Conservation (phyloP, 768 basidiomycete species). For the Lentinula boryana region DNA sequence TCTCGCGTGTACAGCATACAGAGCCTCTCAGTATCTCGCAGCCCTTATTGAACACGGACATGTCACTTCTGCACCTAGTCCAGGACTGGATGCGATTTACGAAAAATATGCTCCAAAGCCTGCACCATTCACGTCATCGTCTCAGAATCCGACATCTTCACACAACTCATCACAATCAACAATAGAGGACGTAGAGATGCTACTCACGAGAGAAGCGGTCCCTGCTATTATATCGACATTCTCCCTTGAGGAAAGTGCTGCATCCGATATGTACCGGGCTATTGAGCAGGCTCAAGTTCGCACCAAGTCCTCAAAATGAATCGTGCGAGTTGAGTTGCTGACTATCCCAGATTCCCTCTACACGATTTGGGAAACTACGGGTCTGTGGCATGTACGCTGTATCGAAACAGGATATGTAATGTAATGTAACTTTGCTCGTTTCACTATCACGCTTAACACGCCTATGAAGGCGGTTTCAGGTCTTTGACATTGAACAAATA, state of each 20-base stretch:
- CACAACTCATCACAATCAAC: background rate
- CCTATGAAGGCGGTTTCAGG: background rate
- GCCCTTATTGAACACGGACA: slow-evolving; percentile 48
- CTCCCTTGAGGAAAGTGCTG: slow-evolving; percentile 35
- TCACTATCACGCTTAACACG: background rate
- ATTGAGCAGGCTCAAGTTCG: slow-evolving; percentile 44
- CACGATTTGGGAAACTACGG: background rate
- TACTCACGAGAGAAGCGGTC: slow-evolving; percentile 50
- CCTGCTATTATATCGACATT: slow-evolving; percentile 44
- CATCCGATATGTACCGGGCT: slow-evolving; percentile 54
- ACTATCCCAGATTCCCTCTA: background rate
- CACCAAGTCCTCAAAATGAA: background rate
- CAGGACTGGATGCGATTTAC: slow-evolving; percentile 56
- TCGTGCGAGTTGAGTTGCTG: background rate
- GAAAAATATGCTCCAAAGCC: slow-evolving; percentile 14
- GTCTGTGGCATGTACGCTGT: background rate
- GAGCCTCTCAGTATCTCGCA: slow-evolving; percentile 62
- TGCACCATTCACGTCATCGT: slow-evolving; percentile 1
- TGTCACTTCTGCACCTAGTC: slow-evolving; percentile 51
- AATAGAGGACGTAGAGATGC: slow-evolving; percentile 15
- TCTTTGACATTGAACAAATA: no score
- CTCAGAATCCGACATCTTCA: background rate
- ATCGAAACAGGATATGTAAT: background rate
- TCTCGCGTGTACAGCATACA: slow-evolving; percentile 43
- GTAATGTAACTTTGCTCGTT: background rate